Evolutionary conservation across 2,329 filamentous ascomycete species (phyloP).

Genomic region (Exserohilum turcica): DNA sequence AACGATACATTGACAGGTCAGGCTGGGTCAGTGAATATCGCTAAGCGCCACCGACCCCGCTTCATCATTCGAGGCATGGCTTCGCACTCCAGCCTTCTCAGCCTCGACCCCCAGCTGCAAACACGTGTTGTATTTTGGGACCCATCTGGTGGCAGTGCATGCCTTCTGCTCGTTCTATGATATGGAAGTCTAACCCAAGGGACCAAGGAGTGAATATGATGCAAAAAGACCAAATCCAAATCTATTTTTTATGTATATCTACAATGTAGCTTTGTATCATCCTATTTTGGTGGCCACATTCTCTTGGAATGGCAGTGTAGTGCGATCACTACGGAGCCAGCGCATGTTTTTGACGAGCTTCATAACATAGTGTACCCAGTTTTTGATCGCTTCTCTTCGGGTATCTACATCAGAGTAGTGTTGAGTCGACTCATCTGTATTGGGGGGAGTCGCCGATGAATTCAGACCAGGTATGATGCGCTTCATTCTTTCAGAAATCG

Average conservation of each 20-base stretch:
- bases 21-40: slow-evolving; percentile 3
- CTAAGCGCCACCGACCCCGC: slow-evolving; percentile 8
- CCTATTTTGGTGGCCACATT: neutral
- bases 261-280: neutral
- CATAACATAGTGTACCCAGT: neutral
- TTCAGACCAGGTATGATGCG: neutral
- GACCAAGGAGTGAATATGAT: neutral
- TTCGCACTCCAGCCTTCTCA: neutral
- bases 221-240: neutral
- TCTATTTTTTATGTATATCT: too few species aligned
- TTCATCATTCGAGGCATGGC: neutral
- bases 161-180: neutral
- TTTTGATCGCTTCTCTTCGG: neutral
- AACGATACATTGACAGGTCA: neutral
- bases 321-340: neutral
- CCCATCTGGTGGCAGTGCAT: neutral
- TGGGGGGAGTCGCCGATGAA: neutral
- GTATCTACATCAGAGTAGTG: neutral
- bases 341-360: neutral
- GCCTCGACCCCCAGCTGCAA: neutral
- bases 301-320: neutral
- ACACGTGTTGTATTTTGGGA: too few species aligned
- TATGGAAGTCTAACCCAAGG: neutral
- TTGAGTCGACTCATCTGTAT: neutral
- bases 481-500: neutral